A percentile compares a stretch with the other conserved stretches of the same genome.
phyloP scores from a whole-genome alignment of 1,139 yeast species.

The Blastobotrys apis region DNA sequence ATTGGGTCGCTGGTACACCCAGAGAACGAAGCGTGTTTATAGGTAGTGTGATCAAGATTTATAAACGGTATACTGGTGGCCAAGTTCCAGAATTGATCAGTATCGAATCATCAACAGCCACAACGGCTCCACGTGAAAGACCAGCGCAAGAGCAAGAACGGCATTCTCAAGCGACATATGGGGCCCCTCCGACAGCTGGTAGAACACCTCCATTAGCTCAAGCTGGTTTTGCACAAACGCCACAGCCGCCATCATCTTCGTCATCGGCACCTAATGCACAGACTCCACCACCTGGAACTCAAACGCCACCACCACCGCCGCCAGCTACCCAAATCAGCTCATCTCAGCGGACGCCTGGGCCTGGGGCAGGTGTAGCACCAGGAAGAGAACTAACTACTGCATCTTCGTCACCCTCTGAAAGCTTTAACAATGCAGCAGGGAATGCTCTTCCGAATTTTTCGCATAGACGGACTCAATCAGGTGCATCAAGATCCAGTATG shows the following conservation, averaged over 20 bases:
- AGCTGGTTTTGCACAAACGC: not conserved
- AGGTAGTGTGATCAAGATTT: constrained; percentile 58
- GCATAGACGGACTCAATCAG: not conserved
- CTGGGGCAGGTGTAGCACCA: not conserved
- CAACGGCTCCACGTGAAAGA: not conserved
- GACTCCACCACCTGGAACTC: not conserved
- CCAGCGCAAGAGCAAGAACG: not conserved
- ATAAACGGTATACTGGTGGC: constrained; percentile 64
- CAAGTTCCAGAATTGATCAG: constrained; percentile 57
- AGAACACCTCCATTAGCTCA: not conserved
- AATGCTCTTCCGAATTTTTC: not conserved
- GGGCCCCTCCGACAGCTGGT: not conserved
- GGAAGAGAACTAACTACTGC: not conserved
- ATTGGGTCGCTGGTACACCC: constrained; percentile 75
- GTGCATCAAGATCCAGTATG: not conserved
- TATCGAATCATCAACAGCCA: constrained; percentile 24
- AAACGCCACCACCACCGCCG: not conserved
- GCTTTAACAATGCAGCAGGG: too few species aligned
- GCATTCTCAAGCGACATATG: not conserved
- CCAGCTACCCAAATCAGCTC: too few species aligned
- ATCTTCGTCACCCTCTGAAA: too few species aligned
- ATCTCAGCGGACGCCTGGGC: too few species aligned
- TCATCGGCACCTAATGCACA: not conserved
- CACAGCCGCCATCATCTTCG: not conserved
- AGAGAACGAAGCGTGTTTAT: constrained; percentile 65